phyloP scores from a whole-genome alignment of 768 basidiomycete genomes.

The Polyporus arcularius region DNA sequence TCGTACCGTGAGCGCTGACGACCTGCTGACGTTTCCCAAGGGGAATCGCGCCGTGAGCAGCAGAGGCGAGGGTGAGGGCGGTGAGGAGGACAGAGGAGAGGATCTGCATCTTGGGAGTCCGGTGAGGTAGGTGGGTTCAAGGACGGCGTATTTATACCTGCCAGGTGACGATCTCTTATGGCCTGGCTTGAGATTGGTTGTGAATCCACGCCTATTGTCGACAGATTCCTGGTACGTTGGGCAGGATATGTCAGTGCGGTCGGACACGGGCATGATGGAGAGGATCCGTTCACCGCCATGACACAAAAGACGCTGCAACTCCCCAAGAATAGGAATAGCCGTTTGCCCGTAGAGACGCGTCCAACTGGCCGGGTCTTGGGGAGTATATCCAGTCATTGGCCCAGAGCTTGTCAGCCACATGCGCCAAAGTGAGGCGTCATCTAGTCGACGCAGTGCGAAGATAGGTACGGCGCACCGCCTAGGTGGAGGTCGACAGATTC shows the following conservation, averaged over 20 bases:
- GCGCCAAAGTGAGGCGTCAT: too few species aligned
- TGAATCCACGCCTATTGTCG: neutral
- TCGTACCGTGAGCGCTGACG: slow-evolving; percentile 15
- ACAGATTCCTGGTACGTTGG: neutral
- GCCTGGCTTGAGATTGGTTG: neutral
- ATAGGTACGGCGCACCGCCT: neutral
- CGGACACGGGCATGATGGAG: neutral
- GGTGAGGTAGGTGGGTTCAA: neutral
- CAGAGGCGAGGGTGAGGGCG: slow-evolving; percentile 7
- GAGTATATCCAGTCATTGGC: too few species aligned
- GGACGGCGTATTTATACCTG: neutral
- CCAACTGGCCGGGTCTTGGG: too few species aligned
- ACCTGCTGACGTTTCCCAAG: slow-evolving; percentile 16
- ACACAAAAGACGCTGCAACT: too few species aligned
- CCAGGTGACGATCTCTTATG: neutral
- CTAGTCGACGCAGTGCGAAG: neutral
- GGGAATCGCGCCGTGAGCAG: slow-evolving; percentile 7
- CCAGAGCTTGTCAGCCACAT: too few species aligned
- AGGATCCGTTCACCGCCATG: too few species aligned
- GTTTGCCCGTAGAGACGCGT: too few species aligned
- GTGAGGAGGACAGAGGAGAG: slow-evolving; percentile 3
- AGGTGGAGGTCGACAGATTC: neutral
- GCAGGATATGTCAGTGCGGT: neutral
- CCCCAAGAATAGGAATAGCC: too few species aligned
- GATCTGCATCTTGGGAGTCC: slow-evolving; percentile 14